Base-by-base conservation (phyloP, 768 basidiomycete species). In the Leccinum disarticulatum region DNA sequence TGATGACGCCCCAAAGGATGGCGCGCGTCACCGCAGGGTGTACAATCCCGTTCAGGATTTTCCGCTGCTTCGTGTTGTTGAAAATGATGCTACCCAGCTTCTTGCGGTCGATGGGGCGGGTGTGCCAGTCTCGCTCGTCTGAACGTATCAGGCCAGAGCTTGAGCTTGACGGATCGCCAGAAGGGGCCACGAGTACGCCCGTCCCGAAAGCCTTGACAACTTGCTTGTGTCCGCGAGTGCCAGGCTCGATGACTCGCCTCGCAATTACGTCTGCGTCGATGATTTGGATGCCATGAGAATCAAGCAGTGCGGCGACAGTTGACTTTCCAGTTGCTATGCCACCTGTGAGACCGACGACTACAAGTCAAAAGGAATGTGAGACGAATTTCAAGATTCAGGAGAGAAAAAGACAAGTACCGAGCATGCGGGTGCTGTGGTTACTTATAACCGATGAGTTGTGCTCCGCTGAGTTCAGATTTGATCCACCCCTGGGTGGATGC, bases 311-410 rank as follows among this genome's bases (percentile, higher is more conserved):
- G 0, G 95, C 92, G 11, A 95, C 97, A 13, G 94, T 91, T 0
- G 95, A 97, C 77, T 99, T 99, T 55, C 96, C 95, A 7, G 94
- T 95, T 22, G 95, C 93, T 59, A 99, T 98, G 2, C 95, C 93
- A 8, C 97, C 97, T 30, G 96, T 98, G 22, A 99, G 83, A 43
- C 97, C 96, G 61, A 97, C 83, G 59, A 98, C 95, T 96, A 7
- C 2, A 13, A 4, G 11, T 47, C 25, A 55, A 27, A 57, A 49
- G 35, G 50, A 22, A 41, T 66, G 11, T 50, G 56, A 38, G 28
- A 13, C 6, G 22, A 7, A 10, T 15, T 41, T 27, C 1, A 7
- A 14, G 30, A 27, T 13, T 46, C 14, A 9, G 25, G 4, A 30
- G 25, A 10, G 4, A 56, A 30, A 15, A 49, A 55, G n/a, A 22